phyloP scores from a whole-genome alignment of 345 rosid species.

The Geranium rotundifolium region DNA sequence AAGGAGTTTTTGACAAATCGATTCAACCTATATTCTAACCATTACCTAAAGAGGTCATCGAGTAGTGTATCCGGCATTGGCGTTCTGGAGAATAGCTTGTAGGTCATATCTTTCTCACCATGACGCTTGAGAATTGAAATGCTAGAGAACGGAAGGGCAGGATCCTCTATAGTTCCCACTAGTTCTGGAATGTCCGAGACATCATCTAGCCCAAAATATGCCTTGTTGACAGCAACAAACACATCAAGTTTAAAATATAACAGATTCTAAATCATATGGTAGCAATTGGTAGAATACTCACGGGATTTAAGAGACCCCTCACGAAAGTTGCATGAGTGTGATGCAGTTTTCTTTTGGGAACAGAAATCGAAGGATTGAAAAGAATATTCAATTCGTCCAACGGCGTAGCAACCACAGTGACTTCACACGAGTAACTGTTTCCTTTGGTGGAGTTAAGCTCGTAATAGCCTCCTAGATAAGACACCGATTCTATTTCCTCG shows the following conservation, averaged over 20 bases:
- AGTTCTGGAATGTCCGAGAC: conserved; percentile 58
- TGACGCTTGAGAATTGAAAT: conserved; percentile 62
- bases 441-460: conserved; percentile 75
- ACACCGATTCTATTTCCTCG: conserved; percentile 59
- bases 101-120: conserved; percentile 39
- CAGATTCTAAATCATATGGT: not conserved
- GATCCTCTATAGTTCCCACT: conserved; percentile 77
- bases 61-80: conserved; percentile 53
- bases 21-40: not conserved
- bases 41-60: conserved; percentile 78
- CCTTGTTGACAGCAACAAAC: conserved; percentile 35
- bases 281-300: conserved; percentile 22
- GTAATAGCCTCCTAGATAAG: conserved; percentile 45
- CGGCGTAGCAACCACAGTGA: conserved; percentile 67
- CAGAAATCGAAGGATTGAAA: conserved; percentile 48
- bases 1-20: too few species aligned
- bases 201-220: conserved; percentile 52
- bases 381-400: conserved; percentile 61
- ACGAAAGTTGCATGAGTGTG: conserved; percentile 91
- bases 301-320: conserved; percentile 80
- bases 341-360: conserved; percentile 73
- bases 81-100: conserved; percentile 70
- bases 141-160: conserved; percentile 65
- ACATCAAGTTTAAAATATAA: not conserved
- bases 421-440: conserved; percentile 49